Evolutionary conservation across 352 stramenopile species (phyloP).

Genomic region (Phytophthora brassicae): DNA sequence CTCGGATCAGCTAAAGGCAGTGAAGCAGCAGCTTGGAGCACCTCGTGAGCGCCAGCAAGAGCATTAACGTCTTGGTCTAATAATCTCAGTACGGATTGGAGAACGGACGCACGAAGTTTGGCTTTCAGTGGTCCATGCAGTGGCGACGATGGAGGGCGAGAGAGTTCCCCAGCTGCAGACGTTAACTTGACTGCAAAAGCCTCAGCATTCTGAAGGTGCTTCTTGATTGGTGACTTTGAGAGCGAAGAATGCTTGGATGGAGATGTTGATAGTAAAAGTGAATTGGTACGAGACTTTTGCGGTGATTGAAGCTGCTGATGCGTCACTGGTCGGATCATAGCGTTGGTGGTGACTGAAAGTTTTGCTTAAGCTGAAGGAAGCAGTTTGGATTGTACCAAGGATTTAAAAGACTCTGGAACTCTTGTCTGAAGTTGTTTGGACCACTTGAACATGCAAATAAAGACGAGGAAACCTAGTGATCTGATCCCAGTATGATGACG

Average conservation of each 20-base stretch:
- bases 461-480: background rate
- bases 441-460: constrained; percentile 5
- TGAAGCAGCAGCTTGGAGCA: constrained; percentile 45
- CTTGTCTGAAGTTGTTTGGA: too few relatives aligned
- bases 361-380: constrained; percentile 19
- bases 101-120: constrained; percentile 44
- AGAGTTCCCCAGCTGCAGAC: background rate
- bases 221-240: constrained; percentile 61
- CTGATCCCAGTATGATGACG: constrained; percentile 9
- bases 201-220: constrained; percentile 39
- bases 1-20: constrained; percentile 45
- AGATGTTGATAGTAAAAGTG: constrained; percentile 10
- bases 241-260: constrained; percentile 9
- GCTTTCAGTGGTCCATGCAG: constrained; percentile 22
- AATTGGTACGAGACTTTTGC: constrained; percentile 11
- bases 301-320: constrained; percentile 18
- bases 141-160: background rate
- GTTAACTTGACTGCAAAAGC: background rate
- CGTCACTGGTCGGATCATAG: constrained; percentile 33
- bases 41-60: constrained; percentile 45
- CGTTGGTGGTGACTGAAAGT: background rate
- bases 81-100: constrained; percentile 56
- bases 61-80: constrained; percentile 55
- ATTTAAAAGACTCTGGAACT: too few relatives aligned
- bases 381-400: constrained; percentile 18